Percentiles rank a stretch among this genome's conserved stretches.
Conservation (phyloP, 2,329 filamentous ascomycete genomes). For the Colletotrichum incanum region DNA sequence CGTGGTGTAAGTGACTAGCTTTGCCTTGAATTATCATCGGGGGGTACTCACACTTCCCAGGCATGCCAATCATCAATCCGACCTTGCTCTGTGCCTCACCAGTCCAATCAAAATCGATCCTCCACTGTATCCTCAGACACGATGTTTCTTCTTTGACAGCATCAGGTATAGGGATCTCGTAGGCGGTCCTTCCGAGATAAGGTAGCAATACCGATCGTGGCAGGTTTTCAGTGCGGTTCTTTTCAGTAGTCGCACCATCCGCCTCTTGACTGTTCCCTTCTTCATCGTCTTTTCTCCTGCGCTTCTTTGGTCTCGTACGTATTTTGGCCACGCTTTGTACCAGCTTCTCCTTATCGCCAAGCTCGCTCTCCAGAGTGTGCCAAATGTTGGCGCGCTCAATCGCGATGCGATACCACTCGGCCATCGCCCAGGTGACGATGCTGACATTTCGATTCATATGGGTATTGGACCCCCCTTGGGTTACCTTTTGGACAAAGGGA, state of each 20-base stretch:
- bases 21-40: neutral
- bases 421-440: conserved; percentile 77
- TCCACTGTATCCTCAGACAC: conserved; percentile 72
- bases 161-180: conserved; percentile 61
- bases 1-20: conserved; percentile 37
- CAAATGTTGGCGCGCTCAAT: conserved; percentile 75
- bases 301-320: conserved; percentile 48
- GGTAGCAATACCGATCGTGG: conserved; percentile 64
- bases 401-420: conserved; percentile 76
- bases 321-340: conserved; percentile 50
- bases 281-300: conserved; percentile 44
- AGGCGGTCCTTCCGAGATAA: conserved; percentile 67
- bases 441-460: conserved; percentile 70
- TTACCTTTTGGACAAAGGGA: conserved; percentile 64
- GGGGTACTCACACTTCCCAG: conserved; percentile 73
- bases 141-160: conserved; percentile 54
- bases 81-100: conserved; percentile 77
- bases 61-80: conserved; percentile 68
- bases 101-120: conserved; percentile 79
- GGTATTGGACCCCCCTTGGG: conserved; percentile 56
- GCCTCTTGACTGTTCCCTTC: conserved; percentile 46
- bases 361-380: conserved; percentile 66
- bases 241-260: conserved; percentile 14
- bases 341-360: conserved; percentile 57
- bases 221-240: neutral